These are phyloP conservation scores for Candida khao-thaluensis DNA, from an alignment of 805 yeast species.

Conservation along the genomic window DNA sequence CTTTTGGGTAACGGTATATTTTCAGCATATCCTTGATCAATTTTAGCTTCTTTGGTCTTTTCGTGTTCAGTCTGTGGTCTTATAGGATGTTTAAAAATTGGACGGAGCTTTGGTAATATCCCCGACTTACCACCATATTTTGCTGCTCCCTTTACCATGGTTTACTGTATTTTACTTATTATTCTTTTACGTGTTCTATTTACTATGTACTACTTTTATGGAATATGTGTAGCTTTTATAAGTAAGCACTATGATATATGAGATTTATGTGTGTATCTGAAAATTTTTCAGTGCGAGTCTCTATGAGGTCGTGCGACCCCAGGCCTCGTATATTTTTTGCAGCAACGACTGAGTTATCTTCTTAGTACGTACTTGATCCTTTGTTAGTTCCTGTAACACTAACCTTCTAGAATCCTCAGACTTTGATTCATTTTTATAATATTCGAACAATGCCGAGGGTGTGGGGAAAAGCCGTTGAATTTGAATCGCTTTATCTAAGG, in stretches of 20 bases:
- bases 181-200: too few species aligned
- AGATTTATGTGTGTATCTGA: too few species aligned
- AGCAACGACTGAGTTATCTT: conserved; percentile 53
- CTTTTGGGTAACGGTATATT: conserved; percentile 67
- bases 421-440: conserved; percentile 30
- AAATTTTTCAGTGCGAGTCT: conserved; percentile 5
- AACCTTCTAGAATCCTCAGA: conserved; percentile 28
- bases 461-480: conserved; percentile 74
- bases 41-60: conserved; percentile 41
- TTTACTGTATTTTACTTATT: too few species aligned
- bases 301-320: conserved; percentile 42
- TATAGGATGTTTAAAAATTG: conserved; percentile 63
- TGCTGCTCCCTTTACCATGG: conserved; percentile 48
- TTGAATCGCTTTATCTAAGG: conserved; percentile 79
- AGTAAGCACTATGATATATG: too few species aligned
- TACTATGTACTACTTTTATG: too few species aligned
- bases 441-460: conserved; percentile 57
- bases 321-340: conserved; percentile 51
- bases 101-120: conserved; percentile 73
- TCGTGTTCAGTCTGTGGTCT: conserved; percentile 48
- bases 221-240: too few species aligned
- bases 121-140: conserved; percentile 72
- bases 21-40: conserved; percentile 66
- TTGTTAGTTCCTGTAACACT: conserved; percentile 18
- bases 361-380: conserved; percentile 48